Evolutionary conservation across 2,329 filamentous ascomycete species (phyloP), one percentile per base, ranked within the genome.

Genomic region (Neurospora crassa): DNA sequence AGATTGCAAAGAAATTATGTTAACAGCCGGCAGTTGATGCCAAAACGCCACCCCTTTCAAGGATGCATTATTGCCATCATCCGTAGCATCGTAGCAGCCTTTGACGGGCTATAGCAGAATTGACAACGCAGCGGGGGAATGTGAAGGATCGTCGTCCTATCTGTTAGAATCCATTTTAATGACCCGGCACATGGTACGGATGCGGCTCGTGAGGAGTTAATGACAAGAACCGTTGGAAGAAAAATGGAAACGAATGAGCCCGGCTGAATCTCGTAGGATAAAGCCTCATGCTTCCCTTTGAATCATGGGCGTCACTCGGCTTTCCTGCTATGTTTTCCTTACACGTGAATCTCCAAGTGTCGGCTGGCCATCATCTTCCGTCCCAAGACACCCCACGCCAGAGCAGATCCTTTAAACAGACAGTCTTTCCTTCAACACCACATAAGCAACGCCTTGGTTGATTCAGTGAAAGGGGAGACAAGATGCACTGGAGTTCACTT

Each of bases 401-500:
- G 34, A 59, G 18, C 2, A 59, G 24, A 42, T 20, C 29, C n/a
- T 43, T 14, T 40, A 11, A 16, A 40, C 29, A 16, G 5, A 16
- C 3, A 43, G 24, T 11, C 11, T 2, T 53, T 18, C 4, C 68
- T 45, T 34, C 16, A 34, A 12, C 43, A 59, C 42, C 1, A 18
- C 24, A 40, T 14, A 37, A 69, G 40, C 10, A 59, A 34, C 29
- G 12, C n/a, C 8, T 67, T 24, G 69, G 47, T 20, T 45, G 12
- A 11, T 29, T 42, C 53, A 18, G 34, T 11, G n/a, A 42, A 69
- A 68, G 53, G 59, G 47, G n/a, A 42, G 18, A 63, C 67, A 73
- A 69, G 53, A 76, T 76, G 73, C 73, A 74, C 53, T 71, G 70
- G 69, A 74, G 67, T 43, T 74, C 71, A 12, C 69, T 74, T 18